Percentiles rank a stretch among this genome's conserved stretches.
phyloP scores from a whole-genome alignment of 2,329 filamentous ascomycete species.

The Polychaeton citri region DNA sequence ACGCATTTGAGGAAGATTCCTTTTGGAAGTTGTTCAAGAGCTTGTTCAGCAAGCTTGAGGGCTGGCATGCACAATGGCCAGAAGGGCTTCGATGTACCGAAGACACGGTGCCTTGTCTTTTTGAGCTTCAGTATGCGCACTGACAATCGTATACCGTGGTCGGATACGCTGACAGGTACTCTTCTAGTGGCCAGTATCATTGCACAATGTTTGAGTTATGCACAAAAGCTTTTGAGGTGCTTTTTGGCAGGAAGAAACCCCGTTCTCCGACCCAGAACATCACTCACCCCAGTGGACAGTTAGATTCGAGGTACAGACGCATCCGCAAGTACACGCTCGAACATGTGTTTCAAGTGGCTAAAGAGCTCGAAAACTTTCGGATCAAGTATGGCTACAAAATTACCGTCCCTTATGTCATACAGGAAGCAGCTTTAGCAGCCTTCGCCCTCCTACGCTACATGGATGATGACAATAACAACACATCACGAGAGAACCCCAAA shows the following conservation, averaged over 20 bases:
- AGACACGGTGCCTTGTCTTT: slow-evolving; percentile 2
- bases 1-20: not conserved
- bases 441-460: slow-evolving; percentile 4
- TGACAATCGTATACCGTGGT: too few relatives aligned
- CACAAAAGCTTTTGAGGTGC: too few relatives aligned
- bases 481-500: too few relatives aligned
- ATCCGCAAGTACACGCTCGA: too few relatives aligned
- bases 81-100: slow-evolving; percentile 1
- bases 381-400: slow-evolving; percentile 5
- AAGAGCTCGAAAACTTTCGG: too few relatives aligned
- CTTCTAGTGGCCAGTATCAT: slow-evolving; percentile 4
- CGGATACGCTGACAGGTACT: too few relatives aligned
- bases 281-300: not conserved
- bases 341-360: too few relatives aligned
- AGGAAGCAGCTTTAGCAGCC: slow-evolving; percentile 2
- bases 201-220: too few relatives aligned
- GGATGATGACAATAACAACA: too few relatives aligned
- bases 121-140: slow-evolving; percentile 6
- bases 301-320: not conserved
- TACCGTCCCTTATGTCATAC: slow-evolving; percentile 1
- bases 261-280: too few relatives aligned
- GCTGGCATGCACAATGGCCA: slow-evolving; percentile 3
- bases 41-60: slow-evolving; percentile 1
- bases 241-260: too few relatives aligned
- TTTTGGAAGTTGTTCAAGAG: slow-evolving; percentile 1